Evolutionary conservation across 345 rosid species (phyloP).

Genomic region (Orychophragmus violaceus): DNA sequence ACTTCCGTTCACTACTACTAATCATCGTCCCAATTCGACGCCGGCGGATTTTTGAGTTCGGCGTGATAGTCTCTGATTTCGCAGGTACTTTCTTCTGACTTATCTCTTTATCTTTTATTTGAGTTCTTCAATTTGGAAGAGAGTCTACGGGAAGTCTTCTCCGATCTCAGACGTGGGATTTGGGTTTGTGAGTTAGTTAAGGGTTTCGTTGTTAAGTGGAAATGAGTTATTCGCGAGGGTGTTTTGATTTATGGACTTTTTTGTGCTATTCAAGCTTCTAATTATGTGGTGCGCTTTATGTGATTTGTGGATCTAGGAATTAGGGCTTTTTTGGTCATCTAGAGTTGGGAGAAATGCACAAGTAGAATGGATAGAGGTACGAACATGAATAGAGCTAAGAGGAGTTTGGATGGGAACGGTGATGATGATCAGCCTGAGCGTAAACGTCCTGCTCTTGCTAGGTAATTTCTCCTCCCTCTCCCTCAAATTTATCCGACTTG

Average conservation of each 20-base stretch:
- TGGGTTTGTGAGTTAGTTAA: neutral
- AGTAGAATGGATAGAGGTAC: conserved; percentile 61
- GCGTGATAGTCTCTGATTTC: neutral
- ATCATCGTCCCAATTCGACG: neutral
- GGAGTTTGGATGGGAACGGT: conserved; percentile 45
- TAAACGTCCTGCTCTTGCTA: conserved; percentile 76
- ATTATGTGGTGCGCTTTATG: neutral
- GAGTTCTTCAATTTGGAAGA: neutral
- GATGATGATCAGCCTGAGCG: conserved; percentile 60
- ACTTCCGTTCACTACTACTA: neutral
- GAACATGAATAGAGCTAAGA: conserved; percentile 53
- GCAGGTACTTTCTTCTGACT: neutral
- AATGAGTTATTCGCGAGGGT: neutral
- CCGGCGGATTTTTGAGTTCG: conserved; percentile 1
- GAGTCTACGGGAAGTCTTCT: conserved; percentile 1
- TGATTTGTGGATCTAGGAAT: conserved; percentile 33
- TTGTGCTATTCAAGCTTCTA: neutral
- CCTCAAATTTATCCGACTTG: neutral
- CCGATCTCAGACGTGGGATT: neutral
- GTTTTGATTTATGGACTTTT: neutral
- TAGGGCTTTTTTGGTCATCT: neutral
- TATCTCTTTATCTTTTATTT: neutral
- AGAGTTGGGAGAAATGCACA: conserved; percentile 24
- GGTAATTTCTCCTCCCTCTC: conserved; percentile 28
- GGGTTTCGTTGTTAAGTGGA: neutral